phyloP scores from a whole-genome alignment of 228 moss, liverwort and hornwort species.

The Sphagnum magellanicum region DNA sequence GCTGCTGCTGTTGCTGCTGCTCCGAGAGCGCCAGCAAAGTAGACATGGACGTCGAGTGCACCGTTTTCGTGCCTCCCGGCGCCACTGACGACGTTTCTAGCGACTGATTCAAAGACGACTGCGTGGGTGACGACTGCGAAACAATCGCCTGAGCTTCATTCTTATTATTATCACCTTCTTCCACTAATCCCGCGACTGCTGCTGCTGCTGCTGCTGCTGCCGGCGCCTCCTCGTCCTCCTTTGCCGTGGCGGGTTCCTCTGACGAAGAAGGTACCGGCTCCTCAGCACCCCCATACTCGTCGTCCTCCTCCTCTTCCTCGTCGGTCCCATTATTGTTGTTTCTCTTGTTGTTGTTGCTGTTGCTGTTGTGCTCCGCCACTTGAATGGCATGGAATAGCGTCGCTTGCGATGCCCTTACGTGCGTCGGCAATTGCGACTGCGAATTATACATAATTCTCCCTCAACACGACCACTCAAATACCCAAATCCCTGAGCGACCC shows the following conservation, averaged over 20 bases:
- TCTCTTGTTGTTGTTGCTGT: no score
- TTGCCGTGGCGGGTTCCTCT: constrained; percentile 17
- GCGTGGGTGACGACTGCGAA: constrained; percentile 20
- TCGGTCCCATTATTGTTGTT: no score
- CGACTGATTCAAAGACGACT: constrained; percentile 18
- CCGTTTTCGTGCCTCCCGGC: neutral
- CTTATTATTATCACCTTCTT: no score
- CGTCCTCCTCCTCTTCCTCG: constrained; percentile 28
- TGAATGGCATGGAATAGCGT: constrained; percentile 35
- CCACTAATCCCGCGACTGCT: no score
- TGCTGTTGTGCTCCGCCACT: constrained; percentile 21
- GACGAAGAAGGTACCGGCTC: constrained; percentile 40
- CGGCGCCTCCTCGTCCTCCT: neutral
- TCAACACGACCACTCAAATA: constrained; percentile 7
- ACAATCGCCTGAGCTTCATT: no score
- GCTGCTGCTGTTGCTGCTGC: constrained; percentile 32
- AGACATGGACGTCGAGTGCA: constrained; percentile 46
- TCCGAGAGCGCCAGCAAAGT: constrained; percentile 40
- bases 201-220: no score
- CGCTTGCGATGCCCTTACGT: constrained; percentile 36
- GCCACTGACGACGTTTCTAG: constrained; percentile 13
- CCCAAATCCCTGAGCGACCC: constrained; percentile 7
- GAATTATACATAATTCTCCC: constrained; percentile 36
- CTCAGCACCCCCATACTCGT: constrained; percentile 26
- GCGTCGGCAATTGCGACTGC: constrained; percentile 43